Conservation (phyloP, 1,139 yeast species). For the Meyerozyma sp. region DNA sequence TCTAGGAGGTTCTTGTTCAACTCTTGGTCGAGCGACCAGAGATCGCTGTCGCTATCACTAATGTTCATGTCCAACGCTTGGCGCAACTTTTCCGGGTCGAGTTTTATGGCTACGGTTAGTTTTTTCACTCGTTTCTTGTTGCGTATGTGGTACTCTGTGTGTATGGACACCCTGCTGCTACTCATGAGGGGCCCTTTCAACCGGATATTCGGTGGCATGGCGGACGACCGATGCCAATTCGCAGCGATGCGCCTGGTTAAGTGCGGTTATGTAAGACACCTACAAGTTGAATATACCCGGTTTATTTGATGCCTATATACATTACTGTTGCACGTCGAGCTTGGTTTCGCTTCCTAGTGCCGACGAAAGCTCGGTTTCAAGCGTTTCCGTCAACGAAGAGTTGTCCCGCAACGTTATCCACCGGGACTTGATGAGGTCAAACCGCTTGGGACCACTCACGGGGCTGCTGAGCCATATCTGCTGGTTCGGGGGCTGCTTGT, state of each 20-base stretch:
- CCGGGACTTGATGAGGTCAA: slow-evolving; percentile 47
- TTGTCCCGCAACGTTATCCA: slow-evolving; percentile 65
- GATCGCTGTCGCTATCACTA: not conserved
- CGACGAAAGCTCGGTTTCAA: slow-evolving; percentile 42
- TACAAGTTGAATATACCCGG: not conserved
- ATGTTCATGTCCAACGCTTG: not conserved
- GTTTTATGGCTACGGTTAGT: not conserved
- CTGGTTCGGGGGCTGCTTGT: slow-evolving; percentile 90
- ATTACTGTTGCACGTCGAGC: slow-evolving; percentile 19
- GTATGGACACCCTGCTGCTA: slow-evolving; percentile 1
- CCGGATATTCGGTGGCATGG: slow-evolving; percentile 1
- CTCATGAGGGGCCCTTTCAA: slow-evolving; percentile 1
- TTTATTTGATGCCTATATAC: not conserved
- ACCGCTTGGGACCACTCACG: slow-evolving; percentile 79
- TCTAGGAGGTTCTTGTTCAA: not conserved
- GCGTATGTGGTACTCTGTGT: not conserved
- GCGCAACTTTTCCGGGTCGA: not conserved
- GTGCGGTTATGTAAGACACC: not conserved
- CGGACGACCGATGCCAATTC: not conserved
- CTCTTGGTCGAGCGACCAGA: not conserved
- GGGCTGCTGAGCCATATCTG: slow-evolving; percentile 95
- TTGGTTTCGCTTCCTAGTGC: slow-evolving; percentile 28
- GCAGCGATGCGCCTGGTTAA: not conserved
- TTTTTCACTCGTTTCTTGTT: not conserved
- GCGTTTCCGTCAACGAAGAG: slow-evolving; percentile 38